phyloP scores from a whole-genome alignment of 2,329 filamentous ascomycete species.

The Colletotrichum sp. region DNA sequence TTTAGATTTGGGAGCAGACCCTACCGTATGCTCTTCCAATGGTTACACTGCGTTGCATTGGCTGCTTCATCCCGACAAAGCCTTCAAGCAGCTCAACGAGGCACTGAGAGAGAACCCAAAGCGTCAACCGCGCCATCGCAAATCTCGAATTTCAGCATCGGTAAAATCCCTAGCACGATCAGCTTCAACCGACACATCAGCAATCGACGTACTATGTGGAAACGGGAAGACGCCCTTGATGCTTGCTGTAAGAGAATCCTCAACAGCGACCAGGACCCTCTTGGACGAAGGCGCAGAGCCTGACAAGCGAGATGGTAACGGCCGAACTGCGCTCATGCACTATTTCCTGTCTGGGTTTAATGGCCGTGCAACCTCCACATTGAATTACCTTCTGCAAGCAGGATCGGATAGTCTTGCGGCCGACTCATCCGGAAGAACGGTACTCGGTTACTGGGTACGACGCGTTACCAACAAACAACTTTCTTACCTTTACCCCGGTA shows the following conservation, averaged over 20 bases:
- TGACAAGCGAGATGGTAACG: conserved; percentile 38
- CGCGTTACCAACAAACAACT: neutral
- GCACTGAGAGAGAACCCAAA: neutral
- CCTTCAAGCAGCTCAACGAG: conserved; percentile 38
- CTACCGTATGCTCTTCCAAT: neutral
- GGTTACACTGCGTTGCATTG: neutral
- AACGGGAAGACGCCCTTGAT: neutral
- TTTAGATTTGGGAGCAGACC: neutral
- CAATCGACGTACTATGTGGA: neutral
- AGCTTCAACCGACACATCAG: neutral
- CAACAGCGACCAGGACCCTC: conserved; percentile 70
- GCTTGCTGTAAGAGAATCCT: neutral
- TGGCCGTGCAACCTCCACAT: neutral
- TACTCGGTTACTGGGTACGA: neutral
- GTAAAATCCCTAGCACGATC: neutral
- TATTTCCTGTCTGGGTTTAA: neutral
- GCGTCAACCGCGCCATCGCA: neutral
- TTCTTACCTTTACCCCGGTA: neutral
- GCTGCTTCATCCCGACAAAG: conserved; percentile 75
- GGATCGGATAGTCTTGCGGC: neutral
- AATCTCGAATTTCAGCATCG: neutral
- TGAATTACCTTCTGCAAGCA: neutral
- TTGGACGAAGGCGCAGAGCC: conserved; percentile 89
- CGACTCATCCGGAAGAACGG: neutral
- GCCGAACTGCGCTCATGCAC: neutral